A percentile compares a stretch with the other conserved stretches of the same genome.
Conservation (phyloP, 768 basidiomycete genomes). For the Amyloporia xantha region DNA sequence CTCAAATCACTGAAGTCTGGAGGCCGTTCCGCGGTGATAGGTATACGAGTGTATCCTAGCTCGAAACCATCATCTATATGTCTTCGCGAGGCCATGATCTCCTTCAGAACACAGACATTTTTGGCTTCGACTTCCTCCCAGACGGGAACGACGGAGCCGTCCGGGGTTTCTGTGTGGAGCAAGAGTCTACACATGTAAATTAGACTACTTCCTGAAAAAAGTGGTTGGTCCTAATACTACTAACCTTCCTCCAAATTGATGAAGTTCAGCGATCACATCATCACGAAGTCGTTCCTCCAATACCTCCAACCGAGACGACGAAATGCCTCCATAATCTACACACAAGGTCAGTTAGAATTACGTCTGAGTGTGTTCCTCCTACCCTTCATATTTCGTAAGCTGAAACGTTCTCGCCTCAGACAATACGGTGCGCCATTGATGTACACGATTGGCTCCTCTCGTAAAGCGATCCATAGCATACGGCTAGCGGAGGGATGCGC, state of each 20-base stretch:
- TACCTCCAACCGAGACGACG: slow-evolving; percentile 79
- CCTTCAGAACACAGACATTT: slow-evolving; percentile 77
- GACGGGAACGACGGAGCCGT: slow-evolving; percentile 85
- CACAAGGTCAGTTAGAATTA: neutral
- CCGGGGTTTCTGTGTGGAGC: slow-evolving; percentile 81
- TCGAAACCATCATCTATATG: slow-evolving; percentile 43
- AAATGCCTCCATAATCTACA: slow-evolving; percentile 91
- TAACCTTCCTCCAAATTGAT: slow-evolving; percentile 77
- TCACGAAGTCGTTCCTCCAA: slow-evolving; percentile 85
- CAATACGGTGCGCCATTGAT: slow-evolving; percentile 93
- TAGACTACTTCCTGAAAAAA: slow-evolving; percentile 1
- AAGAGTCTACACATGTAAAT: slow-evolving; percentile 46
- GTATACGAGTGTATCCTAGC: slow-evolving; percentile 77
- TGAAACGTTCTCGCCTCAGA: slow-evolving; percentile 75
- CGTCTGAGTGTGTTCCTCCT: too few relatives aligned
- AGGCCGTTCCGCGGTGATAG: slow-evolving; percentile 85
- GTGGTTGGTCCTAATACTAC: slow-evolving; percentile 6
- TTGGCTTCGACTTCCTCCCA: slow-evolving; percentile 83
- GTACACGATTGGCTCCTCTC: slow-evolving; percentile 89
- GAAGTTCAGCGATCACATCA: slow-evolving; percentile 81
- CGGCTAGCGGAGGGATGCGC: slow-evolving; percentile 53
- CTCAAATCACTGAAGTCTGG: slow-evolving; percentile 70
- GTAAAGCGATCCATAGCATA: slow-evolving; percentile 87
- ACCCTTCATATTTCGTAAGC: slow-evolving; percentile 94
- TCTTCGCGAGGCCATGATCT: slow-evolving; percentile 69